phyloP scores from a whole-genome alignment of 176 grass and related monocot species.

The Rhynchospora tenuis region DNA sequence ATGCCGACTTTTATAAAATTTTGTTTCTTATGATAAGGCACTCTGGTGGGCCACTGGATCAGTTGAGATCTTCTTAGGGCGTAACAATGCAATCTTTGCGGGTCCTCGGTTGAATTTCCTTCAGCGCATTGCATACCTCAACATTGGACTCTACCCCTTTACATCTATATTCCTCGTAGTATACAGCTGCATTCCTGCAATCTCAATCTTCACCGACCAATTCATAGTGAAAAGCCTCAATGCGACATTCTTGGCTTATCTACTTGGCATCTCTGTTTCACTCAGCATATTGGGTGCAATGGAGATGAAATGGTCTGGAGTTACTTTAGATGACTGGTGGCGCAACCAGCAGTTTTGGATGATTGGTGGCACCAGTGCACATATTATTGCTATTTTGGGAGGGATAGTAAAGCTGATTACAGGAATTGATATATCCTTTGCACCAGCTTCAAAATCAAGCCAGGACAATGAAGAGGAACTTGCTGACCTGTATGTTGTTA shows the following conservation, averaged over 20 bases:
- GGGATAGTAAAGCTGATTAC: slow-evolving; percentile 18
- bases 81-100: slow-evolving; percentile 7
- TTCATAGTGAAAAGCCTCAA: slow-evolving; percentile 19
- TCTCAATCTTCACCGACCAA: slow-evolving; percentile 16
- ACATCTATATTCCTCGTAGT: slow-evolving; percentile 22
- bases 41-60: slow-evolving; percentile 25
- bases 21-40: background rate
- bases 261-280: slow-evolving; percentile 4
- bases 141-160: slow-evolving; percentile 21
- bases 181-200: slow-evolving; percentile 15
- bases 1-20: background rate
- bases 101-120: slow-evolving; percentile 8
- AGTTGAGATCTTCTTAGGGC: slow-evolving; percentile 19
- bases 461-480: slow-evolving; percentile 2
- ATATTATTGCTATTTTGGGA: slow-evolving; percentile 8
- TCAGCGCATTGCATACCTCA: slow-evolving; percentile 21
- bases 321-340: slow-evolving; percentile 26
- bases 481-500: slow-evolving; percentile 20
- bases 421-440: slow-evolving; percentile 20
- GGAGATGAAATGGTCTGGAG: slow-evolving; percentile 17
- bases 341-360: slow-evolving; percentile 26
- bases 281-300: background rate
- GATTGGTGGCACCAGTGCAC: slow-evolving; percentile 22
- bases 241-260: slow-evolving; percentile 5
- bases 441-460: background rate